phyloP scores from a whole-genome alignment of 2,329 filamentous ascomycete genomes.

The Penicillium sp. region DNA sequence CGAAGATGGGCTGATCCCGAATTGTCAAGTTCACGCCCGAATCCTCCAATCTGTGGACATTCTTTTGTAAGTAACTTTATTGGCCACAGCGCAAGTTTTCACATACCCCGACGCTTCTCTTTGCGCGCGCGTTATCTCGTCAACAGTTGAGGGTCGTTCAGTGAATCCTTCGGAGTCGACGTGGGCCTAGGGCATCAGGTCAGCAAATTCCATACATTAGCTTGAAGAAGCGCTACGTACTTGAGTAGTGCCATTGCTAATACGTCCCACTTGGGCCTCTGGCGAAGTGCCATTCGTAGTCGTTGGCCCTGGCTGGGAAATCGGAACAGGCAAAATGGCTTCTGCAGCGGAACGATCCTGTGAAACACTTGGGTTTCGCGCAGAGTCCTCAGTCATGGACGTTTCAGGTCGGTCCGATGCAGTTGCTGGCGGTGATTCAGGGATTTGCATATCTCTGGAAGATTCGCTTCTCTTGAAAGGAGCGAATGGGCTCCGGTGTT shows the following conservation, averaged over 20 bases:
- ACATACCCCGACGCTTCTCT: constrained; percentile 48
- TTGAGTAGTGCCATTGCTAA: constrained; percentile 23
- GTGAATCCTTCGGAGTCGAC: constrained; percentile 48
- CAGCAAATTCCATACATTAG: constrained; percentile 7
- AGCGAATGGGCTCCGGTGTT: constrained; percentile 47
- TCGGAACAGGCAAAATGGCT: constrained; percentile 24
- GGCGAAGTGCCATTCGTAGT: constrained; percentile 34
- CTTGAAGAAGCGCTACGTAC: neutral
- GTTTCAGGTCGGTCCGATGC: constrained; percentile 38
- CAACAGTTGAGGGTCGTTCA: constrained; percentile 45
- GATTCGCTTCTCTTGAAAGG: constrained; percentile 48
- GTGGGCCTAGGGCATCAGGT: constrained; percentile 27
- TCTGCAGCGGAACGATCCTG: constrained; percentile 28
- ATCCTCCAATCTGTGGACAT: constrained; percentile 43
- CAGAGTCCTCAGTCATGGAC: constrained; percentile 30
- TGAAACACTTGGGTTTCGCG: constrained; percentile 32
- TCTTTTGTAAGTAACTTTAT: constrained; percentile 17
- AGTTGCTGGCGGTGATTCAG: constrained; percentile 37
- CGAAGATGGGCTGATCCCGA: constrained; percentile 53
- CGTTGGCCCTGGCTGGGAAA: constrained; percentile 22
- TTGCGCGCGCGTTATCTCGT: constrained; percentile 50
- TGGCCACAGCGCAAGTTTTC: neutral
- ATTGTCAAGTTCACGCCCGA: constrained; percentile 53
- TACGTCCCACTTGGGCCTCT: constrained; percentile 23
- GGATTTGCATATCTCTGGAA: constrained; percentile 42